phyloP scores from a whole-genome alignment of 305 asterid species.

The Fraxinus greggii region DNA sequence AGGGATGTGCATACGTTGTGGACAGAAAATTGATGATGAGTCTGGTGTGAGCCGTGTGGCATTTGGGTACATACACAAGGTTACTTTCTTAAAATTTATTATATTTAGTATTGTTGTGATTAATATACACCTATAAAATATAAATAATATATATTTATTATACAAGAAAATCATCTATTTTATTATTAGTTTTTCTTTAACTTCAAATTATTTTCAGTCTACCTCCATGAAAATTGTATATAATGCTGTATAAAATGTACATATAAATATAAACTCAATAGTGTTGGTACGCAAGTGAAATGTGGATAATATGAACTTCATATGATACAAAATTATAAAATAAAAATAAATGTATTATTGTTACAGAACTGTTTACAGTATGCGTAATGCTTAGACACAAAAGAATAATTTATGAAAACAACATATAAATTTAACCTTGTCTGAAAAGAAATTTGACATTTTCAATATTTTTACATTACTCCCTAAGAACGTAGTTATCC shows the following conservation, averaged over 20 bases:
- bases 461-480: not conserved
- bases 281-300: not conserved
- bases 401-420: not conserved
- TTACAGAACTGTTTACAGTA: not conserved
- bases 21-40: constrained; percentile 59
- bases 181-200: not conserved
- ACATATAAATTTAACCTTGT: not conserved
- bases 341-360: not conserved
- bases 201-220: not conserved
- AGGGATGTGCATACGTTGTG: constrained; percentile 91
- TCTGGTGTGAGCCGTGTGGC: constrained; percentile 77
- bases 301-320: not conserved
- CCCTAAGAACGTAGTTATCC: not conserved
- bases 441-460: not conserved
- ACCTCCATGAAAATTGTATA: not conserved
- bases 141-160: too few species aligned
- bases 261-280: not conserved
- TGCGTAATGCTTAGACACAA: not conserved
- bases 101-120: not conserved
- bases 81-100: constrained; percentile 12
- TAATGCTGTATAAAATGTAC: not conserved
- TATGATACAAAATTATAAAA: not conserved
- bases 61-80: constrained; percentile 62
- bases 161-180: not conserved
- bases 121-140: not conserved